Evolutionary conservation across 2,329 filamentous ascomycete species (phyloP).

Genomic region (Neofusicoccum cordaticola): DNA sequence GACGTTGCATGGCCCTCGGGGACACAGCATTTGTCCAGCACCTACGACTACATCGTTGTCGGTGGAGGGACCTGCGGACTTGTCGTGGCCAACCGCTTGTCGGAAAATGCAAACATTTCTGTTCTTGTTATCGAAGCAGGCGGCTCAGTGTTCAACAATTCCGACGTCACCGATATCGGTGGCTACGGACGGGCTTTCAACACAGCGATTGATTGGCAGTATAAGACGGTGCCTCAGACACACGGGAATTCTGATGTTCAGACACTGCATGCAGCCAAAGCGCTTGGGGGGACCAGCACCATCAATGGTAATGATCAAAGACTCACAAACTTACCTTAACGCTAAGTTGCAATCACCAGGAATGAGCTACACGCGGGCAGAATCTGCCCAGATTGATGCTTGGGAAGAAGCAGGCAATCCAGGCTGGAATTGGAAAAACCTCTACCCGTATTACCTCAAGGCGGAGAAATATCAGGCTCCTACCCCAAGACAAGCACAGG

Average conservation of each 20-base stretch:
- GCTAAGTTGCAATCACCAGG: conserved; percentile 19
- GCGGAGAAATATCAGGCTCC: conserved; percentile 34
- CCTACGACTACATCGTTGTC: conserved; percentile 32
- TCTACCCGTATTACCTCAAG: conserved; percentile 37
- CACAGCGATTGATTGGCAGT: conserved; percentile 41
- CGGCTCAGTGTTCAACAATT: conserved; percentile 28
- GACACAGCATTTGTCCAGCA: conserved; percentile 13
- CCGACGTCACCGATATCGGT: conserved; percentile 28
- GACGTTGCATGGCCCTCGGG: no score
- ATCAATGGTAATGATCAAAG: conserved; percentile 37
- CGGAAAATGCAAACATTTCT: conserved; percentile 48
- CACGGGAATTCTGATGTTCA: conserved; percentile 26
- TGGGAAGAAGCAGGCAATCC: conserved; percentile 41
- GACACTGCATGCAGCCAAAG: conserved; percentile 38
- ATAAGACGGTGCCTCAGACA: conserved; percentile 38
- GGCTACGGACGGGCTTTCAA: conserved; percentile 25
- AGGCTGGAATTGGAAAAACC: conserved; percentile 36
- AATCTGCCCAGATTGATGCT: conserved; percentile 35
- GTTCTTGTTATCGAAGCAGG: conserved; percentile 32
- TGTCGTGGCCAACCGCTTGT: conserved; percentile 51
- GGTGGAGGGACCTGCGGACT: conserved; percentile 46
- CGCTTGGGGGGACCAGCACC: conserved; percentile 41
- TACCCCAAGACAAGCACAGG: conserved; percentile 23
- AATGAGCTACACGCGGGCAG: conserved; percentile 35
- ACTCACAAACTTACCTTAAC: neutral